Evolutionary conservation across 2,329 filamentous ascomycete species (phyloP).

Genomic region (Monosporascus sp.): DNA sequence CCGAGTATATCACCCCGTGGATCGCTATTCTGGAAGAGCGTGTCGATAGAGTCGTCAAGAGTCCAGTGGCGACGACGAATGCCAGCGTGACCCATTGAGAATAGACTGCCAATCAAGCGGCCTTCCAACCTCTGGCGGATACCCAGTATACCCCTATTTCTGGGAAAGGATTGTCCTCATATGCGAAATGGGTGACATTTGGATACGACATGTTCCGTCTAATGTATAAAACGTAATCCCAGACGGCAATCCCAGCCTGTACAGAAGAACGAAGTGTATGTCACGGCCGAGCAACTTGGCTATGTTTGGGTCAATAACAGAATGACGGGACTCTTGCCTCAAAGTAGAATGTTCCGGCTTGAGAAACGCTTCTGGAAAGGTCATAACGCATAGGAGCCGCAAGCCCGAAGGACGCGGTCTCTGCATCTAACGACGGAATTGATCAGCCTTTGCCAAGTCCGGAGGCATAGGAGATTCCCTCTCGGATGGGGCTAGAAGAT

Average conservation of each 20-base stretch:
- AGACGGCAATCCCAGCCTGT: slow-evolving; percentile 47
- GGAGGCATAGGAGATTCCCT: not conserved
- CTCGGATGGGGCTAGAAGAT: not conserved
- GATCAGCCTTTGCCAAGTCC: not conserved
- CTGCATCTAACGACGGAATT: not conserved
- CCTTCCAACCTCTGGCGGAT: slow-evolving; percentile 30
- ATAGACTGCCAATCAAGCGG: slow-evolving; percentile 35
- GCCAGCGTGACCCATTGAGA: slow-evolving; percentile 24
- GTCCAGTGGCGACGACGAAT: slow-evolving; percentile 13
- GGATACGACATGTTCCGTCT: slow-evolving; percentile 22
- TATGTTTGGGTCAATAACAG: slow-evolving; percentile 20
- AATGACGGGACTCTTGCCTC: too few relatives aligned
- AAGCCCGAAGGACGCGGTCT: not conserved
- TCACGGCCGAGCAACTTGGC: slow-evolving; percentile 31
- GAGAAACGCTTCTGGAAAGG: too few relatives aligned
- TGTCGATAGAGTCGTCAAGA: slow-evolving; percentile 32
- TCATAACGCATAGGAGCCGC: too few relatives aligned
- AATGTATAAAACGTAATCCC: slow-evolving; percentile 39
- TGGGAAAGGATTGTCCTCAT: slow-evolving; percentile 32
- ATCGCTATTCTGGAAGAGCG: slow-evolving; percentile 28
- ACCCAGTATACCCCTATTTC: slow-evolving; percentile 32
- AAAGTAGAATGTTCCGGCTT: too few relatives aligned
- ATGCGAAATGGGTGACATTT: slow-evolving; percentile 15
- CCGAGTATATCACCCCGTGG: slow-evolving; percentile 24
- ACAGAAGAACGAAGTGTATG: slow-evolving; percentile 46